Base-by-base conservation (phyloP, 2,329 filamentous ascomycete species). In the Didymella pomorum region DNA sequence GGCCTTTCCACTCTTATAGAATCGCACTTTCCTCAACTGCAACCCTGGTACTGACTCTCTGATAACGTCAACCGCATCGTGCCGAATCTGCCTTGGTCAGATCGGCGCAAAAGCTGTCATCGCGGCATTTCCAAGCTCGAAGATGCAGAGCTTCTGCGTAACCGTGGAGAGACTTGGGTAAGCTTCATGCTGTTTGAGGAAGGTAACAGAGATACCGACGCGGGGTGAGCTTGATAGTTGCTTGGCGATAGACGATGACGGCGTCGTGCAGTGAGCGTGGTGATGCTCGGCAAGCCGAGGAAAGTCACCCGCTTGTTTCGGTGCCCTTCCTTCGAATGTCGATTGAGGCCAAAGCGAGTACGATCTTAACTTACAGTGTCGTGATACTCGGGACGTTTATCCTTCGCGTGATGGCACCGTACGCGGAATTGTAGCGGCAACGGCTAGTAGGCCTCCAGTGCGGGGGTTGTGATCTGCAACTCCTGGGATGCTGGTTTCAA, bases 161-260 rank as follows among this genome's bases (percentile, higher is more conserved):
- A 54, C 26, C 26, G 47, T 48, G 42, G 29, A 54, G 46, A 58
- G 42, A 56, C 52, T 53, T 43, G 48, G 58, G 64, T 50, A 65
- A 67, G 48, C 63, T 56, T 64, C 64, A 67, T 64, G 62, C 73
- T 70, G 53, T 31, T 65, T 67, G 49, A 20, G 72, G 73, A 68
- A 76, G 73, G 72, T 75, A 58, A 56, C n/a, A 58, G 50, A 56
- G 65, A 58, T 60, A 58, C 39, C 31, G 47, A 49, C 48, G 64
- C 60, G 64, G 61, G 61, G 64, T 55, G 54, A 64, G 37, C 16
- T 45, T 58, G 44, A 50, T 50, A 39, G 50, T 61, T 44, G 43
- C 70, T 72, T 72, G 68, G 71, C 70, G 51, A 61, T 16, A 43
- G 54, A 52, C 44, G 25, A 72, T 72, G 71, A 72, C 71, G 68